Percentiles rank a stretch among this genome's conserved stretches.
phyloP scores from a whole-genome alignment of 331 rosid species.

The Cydonia oblonga region DNA sequence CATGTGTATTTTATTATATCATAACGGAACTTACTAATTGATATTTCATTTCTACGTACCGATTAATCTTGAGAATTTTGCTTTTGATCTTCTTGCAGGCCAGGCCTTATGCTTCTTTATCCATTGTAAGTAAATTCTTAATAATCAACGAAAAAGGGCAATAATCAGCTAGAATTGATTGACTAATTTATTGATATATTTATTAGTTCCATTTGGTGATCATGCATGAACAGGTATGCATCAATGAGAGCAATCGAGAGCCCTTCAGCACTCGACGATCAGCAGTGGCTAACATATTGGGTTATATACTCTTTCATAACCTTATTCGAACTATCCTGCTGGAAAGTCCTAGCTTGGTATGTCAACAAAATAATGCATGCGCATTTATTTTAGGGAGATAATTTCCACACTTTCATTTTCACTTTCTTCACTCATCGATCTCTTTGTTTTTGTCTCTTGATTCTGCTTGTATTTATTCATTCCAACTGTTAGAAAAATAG shows the following conservation, averaged over 20 bases:
- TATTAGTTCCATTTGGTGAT: neutral
- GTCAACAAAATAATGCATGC: neutral
- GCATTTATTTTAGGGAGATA: neutral
- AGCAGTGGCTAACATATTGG: constrained; percentile 96
- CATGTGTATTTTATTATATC: neutral
- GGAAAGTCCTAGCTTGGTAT: constrained; percentile 63
- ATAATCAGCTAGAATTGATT: neutral
- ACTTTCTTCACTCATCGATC: too few species aligned
- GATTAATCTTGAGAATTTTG: neutral
- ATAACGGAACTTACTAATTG: neutral
- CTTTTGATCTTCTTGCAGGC: constrained; percentile 38
- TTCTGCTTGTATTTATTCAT: too few species aligned
- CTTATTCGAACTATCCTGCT: constrained; percentile 63
- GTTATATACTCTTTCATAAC: constrained; percentile 63
- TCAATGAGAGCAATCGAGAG: constrained; percentile 83
- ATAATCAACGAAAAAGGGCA: neutral
- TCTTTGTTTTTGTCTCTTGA: too few species aligned
- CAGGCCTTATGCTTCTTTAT: constrained; percentile 72
- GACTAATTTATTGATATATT: neutral
- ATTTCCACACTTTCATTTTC: neutral
- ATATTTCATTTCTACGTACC: neutral
- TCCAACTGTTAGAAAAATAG: neutral
- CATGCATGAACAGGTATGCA: constrained; percentile 48
- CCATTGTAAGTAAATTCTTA: constrained; percentile 59
- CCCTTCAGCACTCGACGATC: constrained; percentile 79